Base-by-base conservation (phyloP, 441 rosid species). In the Iberis amara region DNA sequence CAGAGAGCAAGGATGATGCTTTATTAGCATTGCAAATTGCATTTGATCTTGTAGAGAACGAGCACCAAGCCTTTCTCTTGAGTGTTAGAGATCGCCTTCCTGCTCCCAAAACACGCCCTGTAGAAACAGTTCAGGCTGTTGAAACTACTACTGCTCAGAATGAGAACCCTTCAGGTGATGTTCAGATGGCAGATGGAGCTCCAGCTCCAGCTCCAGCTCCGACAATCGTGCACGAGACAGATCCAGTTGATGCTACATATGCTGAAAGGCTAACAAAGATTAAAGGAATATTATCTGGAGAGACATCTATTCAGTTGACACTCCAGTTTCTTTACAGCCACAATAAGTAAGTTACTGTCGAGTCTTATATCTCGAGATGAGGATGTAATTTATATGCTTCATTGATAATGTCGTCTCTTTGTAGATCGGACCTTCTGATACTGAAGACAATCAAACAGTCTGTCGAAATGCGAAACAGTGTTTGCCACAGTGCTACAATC, bases 11-110 rank as follows among this genome's bases (percentile, higher is more conserved):
- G 71, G 90, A 92, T 55, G 94, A 92, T 59, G 81, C 84, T 55
- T 73, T 92, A 66, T 59, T 84, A 61, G 92, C 98, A 52, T 79
- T 82, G 66, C 98, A 92, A 75, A 76, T 92, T 51, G 90, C 94
- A 9, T 92, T 92, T 71, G 96, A 92, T 70, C 97, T 92, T 57
- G 88, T 86, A 39, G 96, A 92, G 85, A 92, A 33, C 55, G 97
- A 90, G 70, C 96, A 81, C 67, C 94, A 82, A 64, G 89, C 94
- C 52, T 86, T 90, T 80, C 89, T 90, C 27, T 50, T 86, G 56
- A 78, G 77, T 70, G 88, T 85, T 21, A 77, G 84, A 70, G 81
- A 79, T 55, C 86, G 68, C 43, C 83, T 84, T 55, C 73, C 87
- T 41, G 69, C 52, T 14, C 86, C 6, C 13, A 90, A 77, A 63